These are phyloP conservation scores for Diplocarpon rosae DNA, from an alignment of 2,329 filamentous ascomycete species.

Conservation along the genomic window DNA sequence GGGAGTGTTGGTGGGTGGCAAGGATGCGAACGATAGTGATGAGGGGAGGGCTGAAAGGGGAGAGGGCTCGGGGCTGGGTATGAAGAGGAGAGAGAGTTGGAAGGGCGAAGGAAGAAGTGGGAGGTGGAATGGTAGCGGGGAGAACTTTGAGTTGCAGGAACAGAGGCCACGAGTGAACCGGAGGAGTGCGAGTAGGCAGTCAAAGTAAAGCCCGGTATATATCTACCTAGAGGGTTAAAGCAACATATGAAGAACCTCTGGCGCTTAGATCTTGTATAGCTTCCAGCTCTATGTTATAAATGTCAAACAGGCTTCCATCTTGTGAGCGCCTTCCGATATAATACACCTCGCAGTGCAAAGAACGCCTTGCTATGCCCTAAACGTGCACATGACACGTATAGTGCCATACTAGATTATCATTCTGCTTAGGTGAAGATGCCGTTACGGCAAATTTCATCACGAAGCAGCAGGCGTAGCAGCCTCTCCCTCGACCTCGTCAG, in stretches of 20 bases:
- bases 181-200: constrained; percentile 21
- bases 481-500: constrained; percentile 16
- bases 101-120: constrained; percentile 17
- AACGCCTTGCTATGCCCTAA: constrained; percentile 6
- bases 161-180: constrained; percentile 10
- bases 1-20: constrained; percentile 9
- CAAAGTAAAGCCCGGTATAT: constrained; percentile 8
- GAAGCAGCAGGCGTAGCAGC: constrained; percentile 5
- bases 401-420: not conserved
- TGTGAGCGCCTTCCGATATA: not conserved
- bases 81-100: constrained; percentile 13
- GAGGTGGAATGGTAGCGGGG: constrained; percentile 8
- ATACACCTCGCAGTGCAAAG: not conserved
- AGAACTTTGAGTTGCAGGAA: constrained; percentile 23
- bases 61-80: constrained; percentile 12
- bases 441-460: not conserved
- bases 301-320: no score
- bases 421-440: not conserved
- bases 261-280: no score
- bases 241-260: no score
- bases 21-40: constrained; percentile 13
- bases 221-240: not conserved
- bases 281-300: no score
- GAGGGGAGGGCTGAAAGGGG: constrained; percentile 22
- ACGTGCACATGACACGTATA: not conserved